A percentile compares a stretch with the other conserved stretches of the same genome.
Evolutionary conservation across 179 eudicot species (phyloP).

Genomic region (Patellifolia procumbens): DNA sequence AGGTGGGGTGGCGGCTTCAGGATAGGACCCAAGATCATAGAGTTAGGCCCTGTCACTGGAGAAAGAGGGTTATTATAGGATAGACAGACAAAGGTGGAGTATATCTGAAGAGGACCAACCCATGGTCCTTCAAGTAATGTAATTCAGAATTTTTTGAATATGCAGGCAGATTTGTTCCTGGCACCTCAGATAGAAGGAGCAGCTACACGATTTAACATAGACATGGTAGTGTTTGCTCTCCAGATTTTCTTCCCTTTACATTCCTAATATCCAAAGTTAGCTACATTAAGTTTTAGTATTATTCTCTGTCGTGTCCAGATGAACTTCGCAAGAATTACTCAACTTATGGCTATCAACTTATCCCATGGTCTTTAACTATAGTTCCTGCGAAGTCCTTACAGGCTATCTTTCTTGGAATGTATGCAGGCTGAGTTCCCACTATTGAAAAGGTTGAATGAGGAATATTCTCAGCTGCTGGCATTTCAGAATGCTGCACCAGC

Average conservation of each 20-base stretch:
- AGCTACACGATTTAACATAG: slow-evolving; percentile 53
- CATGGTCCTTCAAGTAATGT: not conserved
- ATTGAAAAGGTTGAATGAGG: slow-evolving; percentile 51
- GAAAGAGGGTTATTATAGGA: not conserved
- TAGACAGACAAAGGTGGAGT: not conserved
- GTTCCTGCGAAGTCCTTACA: not conserved
- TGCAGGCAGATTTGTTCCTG: slow-evolving; percentile 90
- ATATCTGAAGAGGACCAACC: not conserved
- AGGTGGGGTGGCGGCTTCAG: not conserved
- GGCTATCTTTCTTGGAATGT: slow-evolving; percentile 10
- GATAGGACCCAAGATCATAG: not conserved
- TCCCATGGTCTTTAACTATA: not conserved
- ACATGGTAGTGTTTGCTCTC: slow-evolving; percentile 53
- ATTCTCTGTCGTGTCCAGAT: not conserved
- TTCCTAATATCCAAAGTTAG: not conserved
- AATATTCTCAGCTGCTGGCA: slow-evolving; percentile 54
- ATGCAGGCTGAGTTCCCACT: slow-evolving; percentile 63
- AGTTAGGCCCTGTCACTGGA: not conserved
- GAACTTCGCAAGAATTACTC: not conserved
- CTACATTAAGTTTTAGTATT: not conserved
- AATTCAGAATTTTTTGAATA: not conserved
- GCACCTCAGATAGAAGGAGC: slow-evolving; percentile 74
- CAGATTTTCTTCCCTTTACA: not conserved
- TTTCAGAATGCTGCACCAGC: slow-evolving; percentile 64
- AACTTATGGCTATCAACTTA: not conserved